A percentile compares a stretch with the other conserved stretches of the same genome.
Evolutionary conservation across 2,329 filamentous ascomycete genomes (phyloP).

Genomic region (Pseudocercospora macadamiae): DNA sequence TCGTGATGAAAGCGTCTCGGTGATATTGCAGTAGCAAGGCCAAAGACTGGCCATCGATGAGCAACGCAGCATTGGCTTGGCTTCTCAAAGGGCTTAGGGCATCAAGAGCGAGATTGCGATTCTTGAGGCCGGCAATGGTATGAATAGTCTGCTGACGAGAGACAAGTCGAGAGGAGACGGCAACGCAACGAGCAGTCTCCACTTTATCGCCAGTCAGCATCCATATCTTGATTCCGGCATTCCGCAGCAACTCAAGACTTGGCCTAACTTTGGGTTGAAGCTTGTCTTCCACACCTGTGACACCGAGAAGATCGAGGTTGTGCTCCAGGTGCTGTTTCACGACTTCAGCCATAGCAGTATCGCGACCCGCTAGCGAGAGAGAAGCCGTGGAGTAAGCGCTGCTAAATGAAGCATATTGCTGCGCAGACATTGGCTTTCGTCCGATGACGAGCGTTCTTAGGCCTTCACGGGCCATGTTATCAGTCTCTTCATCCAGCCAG

Average conservation of each 20-base stretch:
- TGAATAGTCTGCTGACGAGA: conserved; percentile 94
- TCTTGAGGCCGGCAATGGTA: conserved; percentile 75
- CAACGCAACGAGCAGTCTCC: conserved; percentile 94
- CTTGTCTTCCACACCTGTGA: conserved; percentile 97
- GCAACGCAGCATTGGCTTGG: conserved; percentile 81
- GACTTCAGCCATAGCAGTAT: conserved; percentile 77
- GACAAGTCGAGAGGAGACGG: conserved; percentile 91
- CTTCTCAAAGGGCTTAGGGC: conserved; percentile 85
- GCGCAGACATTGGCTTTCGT: conserved; percentile 77
- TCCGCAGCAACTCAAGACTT: conserved; percentile 89
- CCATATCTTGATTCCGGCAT: conserved; percentile 99
- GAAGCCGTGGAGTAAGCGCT: conserved; percentile 76
- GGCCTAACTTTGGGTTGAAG: conserved; percentile 95
- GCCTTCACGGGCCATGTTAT: conserved; percentile 99
- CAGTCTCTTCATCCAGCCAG: conserved; percentile 97
- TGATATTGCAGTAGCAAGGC: conserved; percentile 81
- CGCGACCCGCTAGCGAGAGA: conserved; percentile 76
- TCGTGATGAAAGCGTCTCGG: conserved; percentile 79
- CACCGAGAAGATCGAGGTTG: conserved; percentile 89
- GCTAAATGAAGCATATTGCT: conserved; percentile 82
- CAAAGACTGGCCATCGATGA: conserved; percentile 93
- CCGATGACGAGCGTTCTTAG: conserved; percentile 92
- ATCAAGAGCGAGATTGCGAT: conserved; percentile 82
- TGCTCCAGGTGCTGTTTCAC: conserved; percentile 81
- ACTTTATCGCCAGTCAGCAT: conserved; percentile 99